These are phyloP conservation scores for Ogataea methylovora DNA, from an alignment of 805 yeast genomes.

Conservation along the genomic window DNA sequence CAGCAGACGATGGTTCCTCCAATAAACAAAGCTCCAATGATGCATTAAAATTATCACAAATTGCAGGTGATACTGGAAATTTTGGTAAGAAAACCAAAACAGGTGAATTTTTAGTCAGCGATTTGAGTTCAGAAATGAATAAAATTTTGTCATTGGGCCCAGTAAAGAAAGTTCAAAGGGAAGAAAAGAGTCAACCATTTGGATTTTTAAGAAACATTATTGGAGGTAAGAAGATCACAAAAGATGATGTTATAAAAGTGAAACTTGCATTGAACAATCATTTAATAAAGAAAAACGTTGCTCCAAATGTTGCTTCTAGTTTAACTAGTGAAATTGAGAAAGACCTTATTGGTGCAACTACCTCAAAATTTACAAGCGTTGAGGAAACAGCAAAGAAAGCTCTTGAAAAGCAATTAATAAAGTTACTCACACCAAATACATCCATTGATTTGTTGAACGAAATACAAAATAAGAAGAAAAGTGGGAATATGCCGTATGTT, in stretches of 20 bases:
- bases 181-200: slow-evolving; percentile 34
- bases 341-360: slow-evolving; percentile 65
- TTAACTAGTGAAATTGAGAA: slow-evolving; percentile 64
- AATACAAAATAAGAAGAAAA: slow-evolving; percentile 43
- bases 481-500: slow-evolving; percentile 64
- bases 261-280: slow-evolving; percentile 65
- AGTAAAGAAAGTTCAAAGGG: slow-evolving; percentile 6
- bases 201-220: slow-evolving; percentile 52
- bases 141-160: slow-evolving; percentile 24
- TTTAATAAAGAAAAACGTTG: slow-evolving; percentile 78
- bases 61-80: slow-evolving; percentile 30
- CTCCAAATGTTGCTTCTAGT: slow-evolving; percentile 78
- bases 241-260: slow-evolving; percentile 58
- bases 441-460: slow-evolving; percentile 83
- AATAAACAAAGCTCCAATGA: background rate
- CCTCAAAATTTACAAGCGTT: slow-evolving; percentile 67
- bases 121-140: slow-evolving; percentile 47
- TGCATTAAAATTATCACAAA: slow-evolving; percentile 16
- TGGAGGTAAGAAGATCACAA: slow-evolving; percentile 63
- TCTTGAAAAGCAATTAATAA: slow-evolving; percentile 57
- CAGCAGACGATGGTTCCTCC: slow-evolving; percentile 12
- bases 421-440: slow-evolving; percentile 83
- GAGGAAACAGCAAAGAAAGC: slow-evolving; percentile 60
- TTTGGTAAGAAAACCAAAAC: slow-evolving; percentile 36
- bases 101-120: slow-evolving; percentile 63